Base-by-base conservation (phyloP, 495 filamentous ascomycete species). In the Podospora pseudocomata region DNA sequence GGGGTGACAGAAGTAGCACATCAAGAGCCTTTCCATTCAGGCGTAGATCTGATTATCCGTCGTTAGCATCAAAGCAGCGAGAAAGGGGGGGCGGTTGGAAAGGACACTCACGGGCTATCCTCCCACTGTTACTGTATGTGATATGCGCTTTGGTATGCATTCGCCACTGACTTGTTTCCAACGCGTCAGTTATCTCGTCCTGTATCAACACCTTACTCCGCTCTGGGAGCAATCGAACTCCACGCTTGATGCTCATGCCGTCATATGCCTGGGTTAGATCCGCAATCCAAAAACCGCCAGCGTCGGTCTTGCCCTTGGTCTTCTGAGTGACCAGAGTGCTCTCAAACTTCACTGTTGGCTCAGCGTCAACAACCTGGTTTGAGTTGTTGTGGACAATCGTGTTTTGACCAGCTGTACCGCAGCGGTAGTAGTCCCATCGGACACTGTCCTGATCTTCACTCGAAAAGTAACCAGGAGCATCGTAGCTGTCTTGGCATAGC, bases 91-190 rank as follows among this genome's bases (percentile, higher is more conserved):
- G 54, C n/a, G 54, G 4, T 9, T 20, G 26, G 4, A 5, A 23
- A 23, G 23, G 23, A 23, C 23, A 60, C 64, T 59, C 59, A 66
- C 64, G 54, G 32, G 64, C 64, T 5, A 4, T 59, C 32, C 53
- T 66, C 1, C 64, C 64, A 18, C 64, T 57, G 20, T 59, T 16
- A 32, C 64, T 66, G 18, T 66, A 66, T 9, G 53, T 58, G 19
- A 66, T 66, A 19, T 27, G 28, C 5, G 64, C 64, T 4, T 39
- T 30, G 27, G 64, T 66, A 59, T 66, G 64, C 64, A 66, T 66
- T 20, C 64, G 18, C 64, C 64, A 66, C 28, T 66, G 64, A 32
- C 64, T 66, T 13, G n/a, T 27, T 9, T 19, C 27, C 15, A 18
- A 11, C 11, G 54, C n/a, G 5, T 20, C 26, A 3, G 7, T 57